Percentiles rank a stretch among this genome's conserved stretches.
Evolutionary conservation across 2,329 filamentous ascomycete genomes (phyloP).

Genomic region (Fusarium citri): DNA sequence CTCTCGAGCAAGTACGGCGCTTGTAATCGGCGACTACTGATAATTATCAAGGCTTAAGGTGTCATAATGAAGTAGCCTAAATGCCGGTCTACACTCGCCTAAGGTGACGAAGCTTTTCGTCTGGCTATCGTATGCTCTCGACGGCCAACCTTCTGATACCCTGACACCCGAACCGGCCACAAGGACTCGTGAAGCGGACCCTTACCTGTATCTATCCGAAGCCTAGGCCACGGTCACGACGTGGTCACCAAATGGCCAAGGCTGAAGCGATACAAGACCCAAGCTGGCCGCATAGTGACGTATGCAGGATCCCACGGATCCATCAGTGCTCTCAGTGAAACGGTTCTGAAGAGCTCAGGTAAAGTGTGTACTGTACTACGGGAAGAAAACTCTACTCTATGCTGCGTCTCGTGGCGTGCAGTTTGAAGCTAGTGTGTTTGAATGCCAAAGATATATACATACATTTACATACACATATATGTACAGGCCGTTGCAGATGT

Average conservation of each 20-base stretch:
- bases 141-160: background rate
- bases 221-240: slow-evolving; percentile 22
- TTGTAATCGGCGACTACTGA: slow-evolving; percentile 1
- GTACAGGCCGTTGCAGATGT: slow-evolving; percentile 28
- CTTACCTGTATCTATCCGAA: slow-evolving; percentile 31
- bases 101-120: background rate
- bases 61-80: background rate
- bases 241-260: slow-evolving; percentile 42
- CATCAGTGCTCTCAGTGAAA: slow-evolving; percentile 21
- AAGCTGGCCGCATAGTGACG: slow-evolving; percentile 40
- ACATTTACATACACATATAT: slow-evolving; percentile 37
- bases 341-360: slow-evolving; percentile 1
- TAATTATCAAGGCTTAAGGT: background rate
- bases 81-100: background rate
- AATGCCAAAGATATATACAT: slow-evolving; percentile 36
- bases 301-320: slow-evolving; percentile 38
- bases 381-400: slow-evolving; percentile 6
- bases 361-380: slow-evolving; percentile 7
- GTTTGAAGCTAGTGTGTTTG: slow-evolving; percentile 24
- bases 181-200: slow-evolving; percentile 18
- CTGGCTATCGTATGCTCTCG: background rate
- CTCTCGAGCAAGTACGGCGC: slow-evolving; percentile 22
- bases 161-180: slow-evolving; percentile 5
- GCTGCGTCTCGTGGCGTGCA: slow-evolving; percentile 32
- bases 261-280: slow-evolving; percentile 35